A percentile compares a stretch with the other conserved stretches of the same genome.
These are phyloP conservation scores for Boletus rex-veris DNA, from an alignment of 768 basidiomycete genomes.

Conservation along the genomic window DNA sequence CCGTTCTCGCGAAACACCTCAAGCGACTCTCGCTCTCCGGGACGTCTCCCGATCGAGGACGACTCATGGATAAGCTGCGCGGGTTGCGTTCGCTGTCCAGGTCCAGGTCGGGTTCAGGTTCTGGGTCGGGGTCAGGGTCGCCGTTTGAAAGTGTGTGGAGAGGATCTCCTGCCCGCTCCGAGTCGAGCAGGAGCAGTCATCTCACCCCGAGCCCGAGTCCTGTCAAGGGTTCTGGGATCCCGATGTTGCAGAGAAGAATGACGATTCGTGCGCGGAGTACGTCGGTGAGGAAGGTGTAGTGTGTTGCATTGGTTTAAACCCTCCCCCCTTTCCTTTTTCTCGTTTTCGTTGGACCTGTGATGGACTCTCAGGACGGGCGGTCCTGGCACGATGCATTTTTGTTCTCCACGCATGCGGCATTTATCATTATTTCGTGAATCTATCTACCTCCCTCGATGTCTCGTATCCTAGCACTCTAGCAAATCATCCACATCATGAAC, in stretches of 20 bases:
- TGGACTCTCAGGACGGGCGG: no score
- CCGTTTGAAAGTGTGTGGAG: constrained; percentile 9
- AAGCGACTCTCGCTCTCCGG: constrained; percentile 20
- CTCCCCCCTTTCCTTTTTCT: not conserved
- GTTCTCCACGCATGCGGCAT: no score
- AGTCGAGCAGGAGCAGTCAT: constrained; percentile 15
- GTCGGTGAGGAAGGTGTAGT: constrained; percentile 18
- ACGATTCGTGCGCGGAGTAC: constrained; percentile 24
- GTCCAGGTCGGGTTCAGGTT: not conserved
- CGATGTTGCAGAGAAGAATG: constrained; percentile 27
- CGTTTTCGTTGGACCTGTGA: not conserved
- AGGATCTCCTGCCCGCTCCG: constrained; percentile 18
- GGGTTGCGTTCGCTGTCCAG: constrained; percentile 18
- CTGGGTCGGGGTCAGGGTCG: constrained; percentile 1
- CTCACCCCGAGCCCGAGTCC: constrained; percentile 18
- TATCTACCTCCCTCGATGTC: no score
- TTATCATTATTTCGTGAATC: no score
- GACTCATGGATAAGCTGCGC: constrained; percentile 23
- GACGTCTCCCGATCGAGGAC: constrained; percentile 21
- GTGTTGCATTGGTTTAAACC: not conserved
- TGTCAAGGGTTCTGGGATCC: constrained; percentile 26
- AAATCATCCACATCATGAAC: no score
- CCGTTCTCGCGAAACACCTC: constrained; percentile 26
- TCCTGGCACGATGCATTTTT: no score
- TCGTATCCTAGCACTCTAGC: no score